Evolutionary conservation across 306 rosid genomes (phyloP), one percentile per base, ranked within the genome.

Genomic region (Cucurbita pepo): DNA sequence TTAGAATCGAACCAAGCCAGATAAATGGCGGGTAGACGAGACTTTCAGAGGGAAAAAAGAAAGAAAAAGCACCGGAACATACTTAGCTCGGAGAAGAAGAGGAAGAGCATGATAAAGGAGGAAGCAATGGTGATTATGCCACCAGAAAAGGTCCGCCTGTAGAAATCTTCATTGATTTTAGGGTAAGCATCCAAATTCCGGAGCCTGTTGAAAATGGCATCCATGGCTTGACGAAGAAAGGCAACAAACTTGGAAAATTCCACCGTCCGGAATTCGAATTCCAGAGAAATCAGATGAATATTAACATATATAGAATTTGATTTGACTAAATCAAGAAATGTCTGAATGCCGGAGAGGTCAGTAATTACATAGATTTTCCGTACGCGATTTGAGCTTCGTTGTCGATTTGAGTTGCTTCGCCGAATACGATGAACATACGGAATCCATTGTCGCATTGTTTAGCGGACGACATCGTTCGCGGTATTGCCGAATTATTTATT

Each of bases 161-260:
- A 88, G 76, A 88, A 92, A 83, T 92, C 97, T 58, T 92, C 97
- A 75, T 92, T 92, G 82, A 92, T 82, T 88, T 92, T 92, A 18
- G 97, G 97, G 84, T 90, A 90, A 2, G 95, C 97, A 15, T 92
- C 97, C 81, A 92, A 85, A 81, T 85, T 86, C n/a, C 92, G 86
- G n/a, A 92, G 95, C 90, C 83, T 88, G 75, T 72, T 75, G 59
- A 92, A 75, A 71, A 88, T 30, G 34, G 56, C 76, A 25, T 85
- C 88, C 97, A 90, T 88, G 82, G 85, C 51, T 60, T 47, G 3
- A 69, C 6, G 72, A 45, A 66, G 40, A 66, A 69, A 69, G 48
- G 21, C 43, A 25, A 47, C 43, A 2, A 48, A 14, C 22, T 69
- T 4, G 0, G 73, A 22, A 22, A 13, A 19, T 8, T 47, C 13